phyloP scores from a whole-genome alignment of 495 filamentous ascomycete species.

The Penicilliopsis zonata region DNA sequence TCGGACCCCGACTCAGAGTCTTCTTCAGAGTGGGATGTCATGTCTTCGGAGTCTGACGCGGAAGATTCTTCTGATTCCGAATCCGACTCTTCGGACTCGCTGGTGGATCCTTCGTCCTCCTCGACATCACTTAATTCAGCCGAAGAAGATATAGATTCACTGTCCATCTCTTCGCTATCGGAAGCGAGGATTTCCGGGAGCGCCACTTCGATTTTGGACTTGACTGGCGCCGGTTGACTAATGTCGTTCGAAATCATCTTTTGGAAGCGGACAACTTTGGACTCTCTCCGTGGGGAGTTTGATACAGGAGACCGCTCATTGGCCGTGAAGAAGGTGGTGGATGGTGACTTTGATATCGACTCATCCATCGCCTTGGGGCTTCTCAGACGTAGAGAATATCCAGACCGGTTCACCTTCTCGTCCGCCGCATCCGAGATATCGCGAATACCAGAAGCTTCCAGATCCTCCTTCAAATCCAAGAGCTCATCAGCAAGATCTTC shows the following conservation, averaged over 20 bases:
- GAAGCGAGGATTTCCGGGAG: not conserved
- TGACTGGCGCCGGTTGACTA: too few relatives aligned
- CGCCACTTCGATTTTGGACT: conserved; percentile 1
- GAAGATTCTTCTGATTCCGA: conserved; percentile 13
- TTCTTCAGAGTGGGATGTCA: conserved; percentile 8
- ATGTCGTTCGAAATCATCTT: conserved; percentile 7
- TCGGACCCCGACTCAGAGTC: conserved; percentile 18
- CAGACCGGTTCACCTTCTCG: conserved; percentile 4
- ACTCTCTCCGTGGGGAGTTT: conserved; percentile 14
- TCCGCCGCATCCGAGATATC: conserved; percentile 8
- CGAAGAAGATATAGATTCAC: conserved; percentile 14
- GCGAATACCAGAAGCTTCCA: conserved; percentile 16
- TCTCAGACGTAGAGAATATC: conserved; percentile 9
- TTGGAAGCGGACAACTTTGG: conserved; percentile 24
- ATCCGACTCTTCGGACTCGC: conserved; percentile 8
- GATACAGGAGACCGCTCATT: conserved; percentile 10
- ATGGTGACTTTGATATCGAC: conserved; percentile 8
- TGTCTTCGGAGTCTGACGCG: conserved; percentile 14
- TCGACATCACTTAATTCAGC: conserved; percentile 10
- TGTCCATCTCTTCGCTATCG: conserved; percentile 5
- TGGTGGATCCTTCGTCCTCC: conserved; percentile 7
- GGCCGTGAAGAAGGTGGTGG: conserved; percentile 5
- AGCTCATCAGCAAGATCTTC: conserved; percentile 31
- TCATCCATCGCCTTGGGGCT: conserved; percentile 2
- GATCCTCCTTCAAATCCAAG: conserved; percentile 29